Percentiles rank a stretch among this genome's conserved stretches.
Conservation (phyloP, 129 eudicot species). For the Pseudognaphalium luteoalbum region DNA sequence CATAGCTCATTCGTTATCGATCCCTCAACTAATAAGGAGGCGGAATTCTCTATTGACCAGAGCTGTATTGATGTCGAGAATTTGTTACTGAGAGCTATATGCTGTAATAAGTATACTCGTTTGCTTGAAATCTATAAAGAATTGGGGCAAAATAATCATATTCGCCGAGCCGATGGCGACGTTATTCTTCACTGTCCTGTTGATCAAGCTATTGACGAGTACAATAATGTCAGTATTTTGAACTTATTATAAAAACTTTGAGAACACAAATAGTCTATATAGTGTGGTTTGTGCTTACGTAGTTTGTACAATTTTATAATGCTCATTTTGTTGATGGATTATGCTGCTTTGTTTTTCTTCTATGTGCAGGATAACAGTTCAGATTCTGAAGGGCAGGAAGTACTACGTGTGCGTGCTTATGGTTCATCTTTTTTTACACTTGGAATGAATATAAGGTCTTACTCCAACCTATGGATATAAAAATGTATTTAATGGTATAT, state of each 20-base stretch:
- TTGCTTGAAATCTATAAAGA: constrained; percentile 83
- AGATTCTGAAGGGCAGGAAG: constrained; percentile 72
- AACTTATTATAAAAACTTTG: constrained; percentile 13
- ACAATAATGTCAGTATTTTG: constrained; percentile 46
- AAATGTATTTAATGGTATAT: neutral
- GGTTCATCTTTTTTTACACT: constrained; percentile 89
- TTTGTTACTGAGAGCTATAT: constrained; percentile 75
- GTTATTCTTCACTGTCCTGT: constrained; percentile 55
- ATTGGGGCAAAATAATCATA: constrained; percentile 67
- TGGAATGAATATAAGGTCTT: constrained; percentile 87
- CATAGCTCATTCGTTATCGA: constrained; percentile 94
- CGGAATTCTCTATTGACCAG: constrained; percentile 77
- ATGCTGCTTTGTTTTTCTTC: constrained; percentile 10
- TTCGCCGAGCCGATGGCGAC: constrained; percentile 56
- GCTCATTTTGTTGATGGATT: constrained; percentile 18
- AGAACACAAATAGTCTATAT: neutral
- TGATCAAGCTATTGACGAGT: constrained; percentile 43
- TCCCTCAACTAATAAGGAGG: constrained; percentile 83
- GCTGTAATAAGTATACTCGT: constrained; percentile 85
- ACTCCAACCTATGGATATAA: constrained; percentile 15
- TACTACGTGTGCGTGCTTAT: constrained; percentile 90
- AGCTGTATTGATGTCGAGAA: constrained; percentile 94
- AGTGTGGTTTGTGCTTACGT: constrained; percentile 4
- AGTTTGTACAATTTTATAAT: constrained; percentile 1
- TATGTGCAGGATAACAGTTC: constrained; percentile 46